Percentiles rank a stretch among this genome's conserved stretches.
Evolutionary conservation across 352 stramenopile genomes (phyloP).

Genomic region (Peronospora farinosa): DNA sequence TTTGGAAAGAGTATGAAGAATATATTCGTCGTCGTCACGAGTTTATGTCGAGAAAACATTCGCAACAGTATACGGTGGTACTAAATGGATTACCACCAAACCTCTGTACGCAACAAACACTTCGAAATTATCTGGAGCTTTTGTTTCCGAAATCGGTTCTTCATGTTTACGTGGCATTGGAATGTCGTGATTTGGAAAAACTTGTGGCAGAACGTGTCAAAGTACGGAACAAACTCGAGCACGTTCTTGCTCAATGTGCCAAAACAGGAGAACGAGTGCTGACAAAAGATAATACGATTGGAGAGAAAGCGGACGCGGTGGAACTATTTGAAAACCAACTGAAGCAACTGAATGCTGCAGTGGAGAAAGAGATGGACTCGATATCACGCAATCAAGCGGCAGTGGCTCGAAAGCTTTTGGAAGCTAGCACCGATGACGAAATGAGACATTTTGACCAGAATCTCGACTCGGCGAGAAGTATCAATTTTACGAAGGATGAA

Average conservation of each 20-base stretch:
- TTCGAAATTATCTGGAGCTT: conserved; percentile 70
- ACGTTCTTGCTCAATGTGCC: conserved; percentile 54
- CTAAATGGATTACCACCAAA: conserved; percentile 69
- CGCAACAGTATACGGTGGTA: conserved; percentile 77
- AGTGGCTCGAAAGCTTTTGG: conserved; percentile 51
- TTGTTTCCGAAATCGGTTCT: conserved; percentile 68
- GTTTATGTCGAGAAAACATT: conserved; percentile 52
- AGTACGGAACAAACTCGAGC: conserved; percentile 63
- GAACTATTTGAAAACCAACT: conserved; percentile 64
- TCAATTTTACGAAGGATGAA: conserved; percentile 37
- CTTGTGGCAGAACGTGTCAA: conserved; percentile 62
- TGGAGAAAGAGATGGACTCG: conserved; percentile 68
- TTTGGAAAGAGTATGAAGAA: conserved; percentile 63
- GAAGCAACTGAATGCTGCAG: conserved; percentile 59
- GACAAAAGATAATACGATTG: conserved; percentile 29
- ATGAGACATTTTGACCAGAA: conserved; percentile 19
- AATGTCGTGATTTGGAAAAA: conserved; percentile 70
- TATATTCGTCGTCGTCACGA: conserved; percentile 72
- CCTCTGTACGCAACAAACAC: conserved; percentile 63
- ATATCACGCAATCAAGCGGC: conserved; percentile 64
- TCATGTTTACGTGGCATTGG: conserved; percentile 65
- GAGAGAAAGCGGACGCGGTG: conserved; percentile 62
- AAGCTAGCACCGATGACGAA: conserved; percentile 39
- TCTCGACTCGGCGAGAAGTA: conserved; percentile 20
- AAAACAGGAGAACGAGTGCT: conserved; percentile 56